phyloP scores from a whole-genome alignment of 192 early-diverging fungal genomes.

The Podila epigama region DNA sequence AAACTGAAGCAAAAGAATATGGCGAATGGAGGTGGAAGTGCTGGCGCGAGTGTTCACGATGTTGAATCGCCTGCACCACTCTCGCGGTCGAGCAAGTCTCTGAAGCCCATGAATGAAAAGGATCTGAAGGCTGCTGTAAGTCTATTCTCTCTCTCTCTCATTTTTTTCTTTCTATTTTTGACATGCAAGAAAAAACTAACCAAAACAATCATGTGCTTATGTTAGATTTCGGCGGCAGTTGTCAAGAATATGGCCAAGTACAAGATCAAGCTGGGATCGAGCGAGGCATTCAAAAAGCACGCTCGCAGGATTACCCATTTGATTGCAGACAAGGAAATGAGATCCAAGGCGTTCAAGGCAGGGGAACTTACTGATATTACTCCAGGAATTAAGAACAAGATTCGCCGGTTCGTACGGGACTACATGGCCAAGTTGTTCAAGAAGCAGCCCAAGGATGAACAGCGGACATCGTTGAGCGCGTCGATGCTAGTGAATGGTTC shows the following conservation, averaged over 20 bases:
- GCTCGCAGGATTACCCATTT: conserved; percentile 64
- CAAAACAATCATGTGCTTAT: background rate
- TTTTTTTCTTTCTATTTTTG: background rate
- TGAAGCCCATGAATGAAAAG: conserved; percentile 43
- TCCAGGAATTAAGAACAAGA: conserved; percentile 52
- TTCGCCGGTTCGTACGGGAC: conserved; percentile 55
- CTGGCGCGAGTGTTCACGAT: conserved; percentile 43
- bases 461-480: conserved; percentile 9
- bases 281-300: conserved; percentile 62
- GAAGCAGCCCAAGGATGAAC: conserved; percentile 41
- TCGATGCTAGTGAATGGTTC: conserved; percentile 27
- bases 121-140: conserved; percentile 44
- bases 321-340: conserved; percentile 58
- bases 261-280: conserved; percentile 51
- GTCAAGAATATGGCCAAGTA: conserved; percentile 56
- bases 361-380: conserved; percentile 51
- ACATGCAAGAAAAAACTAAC: background rate
- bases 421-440: conserved; percentile 54
- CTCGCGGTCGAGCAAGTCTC: conserved; percentile 27
- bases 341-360: conserved; percentile 48
- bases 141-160: background rate
- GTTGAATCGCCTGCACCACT: conserved; percentile 36
- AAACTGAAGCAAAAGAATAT: conserved; percentile 48
- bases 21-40: conserved; percentile 40
- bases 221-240: conserved; percentile 30